Evolutionary conservation across 2,329 filamentous ascomycete genomes (phyloP).

Genomic region (Sclerotinia trifoliorum): DNA sequence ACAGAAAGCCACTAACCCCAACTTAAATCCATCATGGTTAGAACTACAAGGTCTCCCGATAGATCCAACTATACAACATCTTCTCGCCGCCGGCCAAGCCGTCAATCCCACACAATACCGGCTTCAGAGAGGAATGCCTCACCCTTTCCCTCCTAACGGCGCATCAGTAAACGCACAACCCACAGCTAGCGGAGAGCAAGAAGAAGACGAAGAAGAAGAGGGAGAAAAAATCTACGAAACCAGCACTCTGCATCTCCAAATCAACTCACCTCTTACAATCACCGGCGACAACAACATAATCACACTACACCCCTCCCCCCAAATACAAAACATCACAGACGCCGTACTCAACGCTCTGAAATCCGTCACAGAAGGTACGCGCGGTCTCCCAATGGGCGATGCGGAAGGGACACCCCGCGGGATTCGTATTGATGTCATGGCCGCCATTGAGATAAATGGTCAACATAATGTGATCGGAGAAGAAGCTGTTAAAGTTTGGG

Average conservation of each 20-base stretch:
- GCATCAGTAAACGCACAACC: conserved; percentile 75
- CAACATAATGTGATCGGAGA: conserved; percentile 47
- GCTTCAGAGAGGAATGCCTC: neutral
- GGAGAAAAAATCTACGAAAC: conserved; percentile 42
- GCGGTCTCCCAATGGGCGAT: conserved; percentile 49
- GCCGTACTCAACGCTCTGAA: conserved; percentile 48
- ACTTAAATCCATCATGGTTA: neutral
- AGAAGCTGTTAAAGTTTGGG: conserved; percentile 1
- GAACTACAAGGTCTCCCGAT: neutral
- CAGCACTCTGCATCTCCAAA: conserved; percentile 41
- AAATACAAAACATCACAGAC: conserved; percentile 46
- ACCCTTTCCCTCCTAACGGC: neutral
- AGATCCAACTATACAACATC: neutral
- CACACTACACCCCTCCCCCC: conserved; percentile 42
- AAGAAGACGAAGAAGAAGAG: conserved; percentile 71
- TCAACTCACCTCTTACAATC: conserved; percentile 51
- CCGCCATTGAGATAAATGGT: conserved; percentile 48
- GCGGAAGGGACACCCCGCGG: conserved; percentile 46
- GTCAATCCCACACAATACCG: neutral
- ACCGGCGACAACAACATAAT: conserved; percentile 51
- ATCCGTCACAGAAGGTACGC: conserved; percentile 43
- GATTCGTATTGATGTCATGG: conserved; percentile 46
- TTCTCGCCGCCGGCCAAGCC: neutral
- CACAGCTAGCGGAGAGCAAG: conserved; percentile 85
- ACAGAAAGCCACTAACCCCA: neutral